These are phyloP conservation scores for Phlyctochytrium arcticum DNA, from an alignment of 192 early-diverging fungal genomes.

Conservation along the genomic window DNA sequence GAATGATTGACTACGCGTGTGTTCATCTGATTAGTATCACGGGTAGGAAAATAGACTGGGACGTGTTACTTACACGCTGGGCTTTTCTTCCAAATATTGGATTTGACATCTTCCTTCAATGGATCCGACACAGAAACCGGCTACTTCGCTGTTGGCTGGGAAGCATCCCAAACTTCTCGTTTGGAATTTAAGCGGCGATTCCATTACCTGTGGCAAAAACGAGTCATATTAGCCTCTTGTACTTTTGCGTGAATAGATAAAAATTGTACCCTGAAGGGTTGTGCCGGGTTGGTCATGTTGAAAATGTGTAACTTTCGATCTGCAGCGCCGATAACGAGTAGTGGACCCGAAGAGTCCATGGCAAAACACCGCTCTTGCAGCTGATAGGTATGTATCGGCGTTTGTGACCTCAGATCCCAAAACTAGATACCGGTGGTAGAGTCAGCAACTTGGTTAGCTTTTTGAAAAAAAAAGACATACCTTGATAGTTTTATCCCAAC, in stretches of 20 bases:
- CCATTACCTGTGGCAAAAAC: conserved; percentile 26
- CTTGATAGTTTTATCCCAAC: conserved; percentile 93
- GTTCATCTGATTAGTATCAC: conserved; percentile 16
- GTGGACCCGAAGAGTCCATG: conserved; percentile 75
- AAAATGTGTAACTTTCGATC: conserved; percentile 80
- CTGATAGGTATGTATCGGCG: conserved; percentile 65
- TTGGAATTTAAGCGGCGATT: conserved; percentile 79
- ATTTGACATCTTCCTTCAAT: conserved; percentile 94
- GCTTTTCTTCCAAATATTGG: conserved; percentile 84
- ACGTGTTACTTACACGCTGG: neutral
- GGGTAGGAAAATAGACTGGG: neutral
- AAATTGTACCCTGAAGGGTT: conserved; percentile 61
- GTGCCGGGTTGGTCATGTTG: conserved; percentile 73
- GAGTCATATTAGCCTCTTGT: neutral
- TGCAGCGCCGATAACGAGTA: conserved; percentile 91
- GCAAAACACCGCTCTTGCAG: conserved; percentile 87
- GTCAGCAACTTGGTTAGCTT: neutral
- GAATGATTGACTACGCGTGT: conserved; percentile 66
- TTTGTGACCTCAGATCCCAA: conserved; percentile 84
- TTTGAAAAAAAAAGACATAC: conserved; percentile 9
- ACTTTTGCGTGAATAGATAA: neutral
- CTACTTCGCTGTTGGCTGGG: conserved; percentile 42
- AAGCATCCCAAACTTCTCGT: conserved; percentile 82
- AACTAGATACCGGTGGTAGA: conserved; percentile 52
- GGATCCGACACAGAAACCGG: conserved; percentile 84